Base-by-base conservation (phyloP, 1,139 yeast species). In the Saccharomyces hybrid region DNA sequence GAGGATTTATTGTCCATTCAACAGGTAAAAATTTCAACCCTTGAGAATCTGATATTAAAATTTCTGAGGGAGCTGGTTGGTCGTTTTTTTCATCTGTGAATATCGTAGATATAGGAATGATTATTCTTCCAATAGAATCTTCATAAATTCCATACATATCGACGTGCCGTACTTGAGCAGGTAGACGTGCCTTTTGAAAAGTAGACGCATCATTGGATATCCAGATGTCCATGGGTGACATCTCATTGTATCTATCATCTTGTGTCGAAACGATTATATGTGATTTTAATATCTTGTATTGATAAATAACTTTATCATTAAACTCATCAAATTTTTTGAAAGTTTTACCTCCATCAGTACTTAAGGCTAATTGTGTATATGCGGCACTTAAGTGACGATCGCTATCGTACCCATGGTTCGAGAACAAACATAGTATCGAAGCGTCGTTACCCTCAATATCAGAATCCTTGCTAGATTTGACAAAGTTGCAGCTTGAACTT, bases 31-130 rank as follows among this genome's bases (percentile, higher is more conserved):
- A 68, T 49, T 63, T 67, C 6, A 60, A 55, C 1, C 71, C 71
- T 1, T 62, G 56, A 11, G 70, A 64, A 55, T 67, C 70, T 11
- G 70, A 67, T 1, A 63, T 56, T 25, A 63, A 54, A 4, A 63
- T 48, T 28, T 58, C 58, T 28, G 61, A 52, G 5, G 57, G 50
- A 7, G 50, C 47, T 14, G 47, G 28, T 26, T 46, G 11, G 1
- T 41, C 38, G 8, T 52, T 34, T 9, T 49, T 50, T 1, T 51
- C 54, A 20, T 48, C 27, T 16, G n/a, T 23, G 14, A n/a, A 25
- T 7, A 8, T 11, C 20, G 54, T 50, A 6, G 20, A 13, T 5
- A 62, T 52, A 13, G 66, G 60, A 16, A 64, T 23, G 25, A 63
- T 51, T 25, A 65, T 59, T 53, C 65, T 61, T 7, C 67, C 67